Evolutionary conservation across 2,329 filamentous ascomycete species (phyloP), one percentile per base, ranked within the genome.

Genomic region (Apiospora arundinis): DNA sequence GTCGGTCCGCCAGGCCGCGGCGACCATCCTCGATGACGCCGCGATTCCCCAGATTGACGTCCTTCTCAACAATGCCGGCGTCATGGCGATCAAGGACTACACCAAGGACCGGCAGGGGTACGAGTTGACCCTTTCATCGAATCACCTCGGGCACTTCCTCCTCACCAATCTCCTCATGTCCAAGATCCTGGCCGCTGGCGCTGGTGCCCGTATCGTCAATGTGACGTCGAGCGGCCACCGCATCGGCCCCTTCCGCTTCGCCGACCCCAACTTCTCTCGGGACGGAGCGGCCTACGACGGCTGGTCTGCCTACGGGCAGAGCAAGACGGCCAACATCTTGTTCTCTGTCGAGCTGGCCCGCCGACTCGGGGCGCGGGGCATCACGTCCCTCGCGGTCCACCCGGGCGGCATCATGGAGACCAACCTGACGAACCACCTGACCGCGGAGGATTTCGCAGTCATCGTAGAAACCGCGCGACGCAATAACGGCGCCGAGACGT

Each of bases 241-340:
- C 48, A 69, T 69, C 67, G 46, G 67, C 28, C 45, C 28, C 18
- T 72, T 70, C 70, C 67, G 72, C 42, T 72, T 75, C 28, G 70
- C 72, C 49, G 67, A 70, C 67, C 67, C 74, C 44, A 77, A 73
- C 21, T 72, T 72, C 68, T 74, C 73, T 16, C 73, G 72, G 16
- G 74, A 73, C 37, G 74, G 72, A 65, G 70, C 81, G 37, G 73
- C 73, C 0, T 71, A 72, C 2, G 80, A 78, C 42, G 81, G 82
- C 9, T 82, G 77, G 76, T 75, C 77, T 1, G 81, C 82, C 11
- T 86, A 86, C 71, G 81, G 81, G 18, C 80, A 82, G 1, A 84
- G 83, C 68, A 86, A 85, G 74, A 79, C 80, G 1, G 83, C 83
- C 18, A 85, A 85, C 69, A 80, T 84, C 67, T 75, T 83, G 37